phyloP scores from a whole-genome alignment of 2,329 filamentous ascomycete genomes.

The Colletotrichum aenigma region DNA sequence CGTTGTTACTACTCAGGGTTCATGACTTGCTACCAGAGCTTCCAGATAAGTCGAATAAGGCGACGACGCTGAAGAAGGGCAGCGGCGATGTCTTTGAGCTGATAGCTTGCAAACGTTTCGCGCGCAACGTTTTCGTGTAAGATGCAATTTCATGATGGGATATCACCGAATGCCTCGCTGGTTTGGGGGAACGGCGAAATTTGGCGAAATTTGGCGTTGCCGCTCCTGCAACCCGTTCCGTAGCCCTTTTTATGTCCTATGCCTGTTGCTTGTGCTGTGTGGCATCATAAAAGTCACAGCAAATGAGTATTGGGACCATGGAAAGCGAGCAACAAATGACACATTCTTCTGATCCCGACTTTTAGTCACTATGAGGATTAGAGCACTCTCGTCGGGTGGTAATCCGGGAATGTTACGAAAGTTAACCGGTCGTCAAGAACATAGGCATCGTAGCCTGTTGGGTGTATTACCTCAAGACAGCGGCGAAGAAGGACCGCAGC shows the following conservation, averaged over 20 bases:
- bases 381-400: background rate
- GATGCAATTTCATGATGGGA: background rate
- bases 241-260: background rate
- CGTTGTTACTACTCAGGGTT: background rate
- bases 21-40: background rate
- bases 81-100: background rate
- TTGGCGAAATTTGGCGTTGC: no score
- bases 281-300: background rate
- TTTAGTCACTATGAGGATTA: background rate
- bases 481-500: accelerated
- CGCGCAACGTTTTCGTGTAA: background rate
- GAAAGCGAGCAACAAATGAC: background rate
- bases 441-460: background rate
- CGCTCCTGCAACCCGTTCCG: background rate
- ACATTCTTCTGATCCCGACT: no score
- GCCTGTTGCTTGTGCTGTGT: background rate
- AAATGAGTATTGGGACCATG: background rate
- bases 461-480: background rate
- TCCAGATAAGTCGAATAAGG: background rate
- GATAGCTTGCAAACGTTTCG: no score
- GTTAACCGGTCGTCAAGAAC: background rate
- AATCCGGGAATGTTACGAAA: background rate
- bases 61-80: background rate
- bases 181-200: no score
- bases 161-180: background rate